Percentiles rank a stretch among this genome's conserved stretches.
phyloP scores from a whole-genome alignment of 805 yeast genomes.

The Pichia pseudocactophila region DNA sequence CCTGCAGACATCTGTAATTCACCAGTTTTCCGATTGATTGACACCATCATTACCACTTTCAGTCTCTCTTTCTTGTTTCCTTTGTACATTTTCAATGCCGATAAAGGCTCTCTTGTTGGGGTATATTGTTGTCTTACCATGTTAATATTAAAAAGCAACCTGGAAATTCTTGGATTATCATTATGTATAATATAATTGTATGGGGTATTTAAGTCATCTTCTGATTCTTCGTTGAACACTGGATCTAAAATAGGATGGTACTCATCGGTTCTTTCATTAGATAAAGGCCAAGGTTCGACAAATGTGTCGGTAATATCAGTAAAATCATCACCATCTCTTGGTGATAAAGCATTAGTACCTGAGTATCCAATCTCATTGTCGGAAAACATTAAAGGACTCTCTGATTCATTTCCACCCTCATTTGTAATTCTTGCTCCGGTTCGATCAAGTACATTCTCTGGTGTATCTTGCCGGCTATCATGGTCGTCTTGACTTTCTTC shows the following conservation, averaged over 20 bases:
- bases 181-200: slow-evolving; percentile 22
- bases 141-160: slow-evolving; percentile 22
- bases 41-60: slow-evolving; percentile 20
- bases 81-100: slow-evolving; percentile 22
- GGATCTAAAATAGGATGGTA: slow-evolving; percentile 6
- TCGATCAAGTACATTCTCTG: too few relatives aligned
- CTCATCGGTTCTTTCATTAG: slow-evolving; percentile 3
- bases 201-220: slow-evolving; percentile 19
- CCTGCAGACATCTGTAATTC: slow-evolving; percentile 27
- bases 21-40: slow-evolving; percentile 28
- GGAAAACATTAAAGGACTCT: too few relatives aligned
- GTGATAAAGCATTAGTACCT: slow-evolving; percentile 1
- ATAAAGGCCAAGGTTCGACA: slow-evolving; percentile 4
- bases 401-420: background rate
- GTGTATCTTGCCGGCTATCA: too few relatives aligned
- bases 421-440: too few relatives aligned
- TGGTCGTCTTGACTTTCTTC: too few relatives aligned
- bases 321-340: slow-evolving; percentile 11
- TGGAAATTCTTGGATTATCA: slow-evolving; percentile 24
- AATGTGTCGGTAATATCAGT: slow-evolving; percentile 4
- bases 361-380: too few relatives aligned
- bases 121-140: slow-evolving; percentile 20
- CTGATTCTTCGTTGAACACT: slow-evolving; percentile 11
- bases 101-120: slow-evolving; percentile 20
- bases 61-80: slow-evolving; percentile 13